A percentile compares a stretch with the other conserved stretches of the same genome.
phyloP scores from a whole-genome alignment of 2,329 filamentous ascomycete genomes.

The Scedosporium dehoogii region DNA sequence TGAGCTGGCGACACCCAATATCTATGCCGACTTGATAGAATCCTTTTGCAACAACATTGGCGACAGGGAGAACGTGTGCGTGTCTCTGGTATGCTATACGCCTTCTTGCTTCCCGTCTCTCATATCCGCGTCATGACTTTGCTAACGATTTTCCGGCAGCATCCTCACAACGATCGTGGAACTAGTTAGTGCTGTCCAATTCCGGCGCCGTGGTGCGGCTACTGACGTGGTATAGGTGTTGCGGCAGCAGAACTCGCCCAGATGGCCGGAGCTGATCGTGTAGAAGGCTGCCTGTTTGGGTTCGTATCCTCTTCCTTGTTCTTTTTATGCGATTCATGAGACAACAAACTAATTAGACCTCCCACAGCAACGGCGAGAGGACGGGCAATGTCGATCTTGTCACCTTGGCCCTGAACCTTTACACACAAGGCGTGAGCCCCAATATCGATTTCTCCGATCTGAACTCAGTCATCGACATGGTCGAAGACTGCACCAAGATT shows the following conservation, averaged over 20 bases:
- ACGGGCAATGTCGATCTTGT: constrained; percentile 5
- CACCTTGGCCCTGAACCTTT: constrained; percentile 5
- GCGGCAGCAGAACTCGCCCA: constrained; percentile 81
- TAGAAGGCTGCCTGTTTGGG: constrained; percentile 83
- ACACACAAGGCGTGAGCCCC: constrained; percentile 75
- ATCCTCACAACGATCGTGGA: constrained; percentile 85
- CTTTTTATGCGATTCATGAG: background rate
- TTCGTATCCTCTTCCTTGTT: background rate
- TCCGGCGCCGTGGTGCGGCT: background rate
- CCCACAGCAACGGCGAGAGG: constrained; percentile 38
- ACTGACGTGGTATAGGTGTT: constrained; percentile 36
- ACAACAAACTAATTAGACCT: background rate
- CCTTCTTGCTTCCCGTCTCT: background rate
- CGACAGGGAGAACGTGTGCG: constrained; percentile 76
- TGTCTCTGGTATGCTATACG: constrained; percentile 56
- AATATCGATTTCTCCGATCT: constrained; percentile 55
- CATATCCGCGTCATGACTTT: background rate
- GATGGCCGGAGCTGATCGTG: constrained; percentile 80
- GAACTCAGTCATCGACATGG: constrained; percentile 36
- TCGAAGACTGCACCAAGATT: constrained; percentile 81
- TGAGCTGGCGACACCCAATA: constrained; percentile 87
- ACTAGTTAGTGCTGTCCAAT: constrained; percentile 31
- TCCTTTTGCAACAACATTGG: constrained; percentile 83
- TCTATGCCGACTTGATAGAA: constrained; percentile 94
- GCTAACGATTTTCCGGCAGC: constrained; percentile 19